Conservation (phyloP, 768 basidiomycete genomes). For the Russula lepida region DNA sequence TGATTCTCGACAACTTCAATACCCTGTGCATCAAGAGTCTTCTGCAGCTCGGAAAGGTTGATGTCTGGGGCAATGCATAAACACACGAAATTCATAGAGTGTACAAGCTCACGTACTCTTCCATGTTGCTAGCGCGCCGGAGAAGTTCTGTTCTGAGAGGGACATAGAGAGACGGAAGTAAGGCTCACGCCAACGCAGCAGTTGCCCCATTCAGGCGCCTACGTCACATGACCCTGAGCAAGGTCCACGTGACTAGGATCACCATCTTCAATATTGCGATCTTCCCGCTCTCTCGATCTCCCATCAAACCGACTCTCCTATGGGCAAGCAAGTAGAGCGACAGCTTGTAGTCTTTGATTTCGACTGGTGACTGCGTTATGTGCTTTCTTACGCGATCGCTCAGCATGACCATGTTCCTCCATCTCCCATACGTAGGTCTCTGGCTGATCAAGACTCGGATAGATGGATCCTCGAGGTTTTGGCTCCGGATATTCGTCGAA, state of each 20-base stretch:
- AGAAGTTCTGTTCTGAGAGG: slow-evolving; percentile 70
- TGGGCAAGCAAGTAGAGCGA: slow-evolving; percentile 28
- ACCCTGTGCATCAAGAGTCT: slow-evolving; percentile 85
- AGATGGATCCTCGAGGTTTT: slow-evolving; percentile 88
- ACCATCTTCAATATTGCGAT: neutral
- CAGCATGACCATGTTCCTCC: neutral
- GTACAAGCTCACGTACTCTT: slow-evolving; percentile 43
- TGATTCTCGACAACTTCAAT: slow-evolving; percentile 97
- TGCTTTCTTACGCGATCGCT: neutral
- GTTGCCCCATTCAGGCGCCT: neutral
- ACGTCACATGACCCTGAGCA: neutral
- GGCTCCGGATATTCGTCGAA: slow-evolving; percentile 72
- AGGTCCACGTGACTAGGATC: neutral
- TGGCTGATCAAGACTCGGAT: slow-evolving; percentile 95
- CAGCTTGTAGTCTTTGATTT: slow-evolving; percentile 94
- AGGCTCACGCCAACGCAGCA: neutral
- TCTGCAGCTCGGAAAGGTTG: slow-evolving; percentile 84
- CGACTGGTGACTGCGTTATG: slow-evolving; percentile 59
- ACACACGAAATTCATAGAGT: too few relatives aligned
- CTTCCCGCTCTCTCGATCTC: neutral
- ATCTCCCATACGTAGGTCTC: slow-evolving; percentile 47
- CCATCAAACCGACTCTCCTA: slow-evolving; percentile 9
- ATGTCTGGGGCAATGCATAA: slow-evolving; percentile 47
- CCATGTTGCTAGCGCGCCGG: slow-evolving; percentile 89
- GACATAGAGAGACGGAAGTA: slow-evolving; percentile 5